phyloP scores from a whole-genome alignment of 2,329 filamentous ascomycete species.

The Aspergillus eucalypticola region DNA sequence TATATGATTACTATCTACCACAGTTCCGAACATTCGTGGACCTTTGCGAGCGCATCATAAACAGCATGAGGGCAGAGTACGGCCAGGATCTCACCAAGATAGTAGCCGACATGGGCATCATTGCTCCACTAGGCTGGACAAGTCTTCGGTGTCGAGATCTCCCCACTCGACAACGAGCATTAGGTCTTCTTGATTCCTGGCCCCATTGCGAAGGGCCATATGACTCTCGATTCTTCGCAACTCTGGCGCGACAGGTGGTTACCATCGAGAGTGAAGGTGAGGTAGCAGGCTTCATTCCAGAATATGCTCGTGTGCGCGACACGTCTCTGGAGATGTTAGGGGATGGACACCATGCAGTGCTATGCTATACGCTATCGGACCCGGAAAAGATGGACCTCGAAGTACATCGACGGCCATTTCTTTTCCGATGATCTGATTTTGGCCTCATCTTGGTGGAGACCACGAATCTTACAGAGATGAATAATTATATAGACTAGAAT shows the following conservation, averaged over 20 bases:
- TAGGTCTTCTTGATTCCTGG: conserved; percentile 27
- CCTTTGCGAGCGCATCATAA: not conserved
- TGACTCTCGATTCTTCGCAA: conserved; percentile 35
- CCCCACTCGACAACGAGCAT: conserved; percentile 27
- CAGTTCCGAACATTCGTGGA: not conserved
- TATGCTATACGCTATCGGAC: not conserved
- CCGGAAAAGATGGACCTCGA: not conserved
- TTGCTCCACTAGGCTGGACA: conserved; percentile 33
- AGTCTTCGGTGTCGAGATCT: conserved; percentile 33
- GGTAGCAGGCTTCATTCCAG: not conserved
- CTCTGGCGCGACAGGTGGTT: conserved; percentile 13
- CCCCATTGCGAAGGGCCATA: conserved; percentile 38
- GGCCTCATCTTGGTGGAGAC: too few species aligned
- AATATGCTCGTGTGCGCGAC: not conserved
- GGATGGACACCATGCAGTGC: not conserved
- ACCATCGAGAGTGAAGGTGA: conserved; percentile 19
- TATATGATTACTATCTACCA: not conserved
- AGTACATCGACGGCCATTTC: not conserved
- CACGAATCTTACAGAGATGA: too few species aligned
- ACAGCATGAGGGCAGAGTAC: not conserved
- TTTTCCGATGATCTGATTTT: not conserved
- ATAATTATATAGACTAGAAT: too few species aligned
- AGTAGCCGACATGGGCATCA: conserved; percentile 21
- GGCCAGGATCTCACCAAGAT: not conserved
- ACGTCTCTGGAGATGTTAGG: not conserved